Conservation (phyloP, 2,329 filamentous ascomycete species). For the Pyrenophora graminea region DNA sequence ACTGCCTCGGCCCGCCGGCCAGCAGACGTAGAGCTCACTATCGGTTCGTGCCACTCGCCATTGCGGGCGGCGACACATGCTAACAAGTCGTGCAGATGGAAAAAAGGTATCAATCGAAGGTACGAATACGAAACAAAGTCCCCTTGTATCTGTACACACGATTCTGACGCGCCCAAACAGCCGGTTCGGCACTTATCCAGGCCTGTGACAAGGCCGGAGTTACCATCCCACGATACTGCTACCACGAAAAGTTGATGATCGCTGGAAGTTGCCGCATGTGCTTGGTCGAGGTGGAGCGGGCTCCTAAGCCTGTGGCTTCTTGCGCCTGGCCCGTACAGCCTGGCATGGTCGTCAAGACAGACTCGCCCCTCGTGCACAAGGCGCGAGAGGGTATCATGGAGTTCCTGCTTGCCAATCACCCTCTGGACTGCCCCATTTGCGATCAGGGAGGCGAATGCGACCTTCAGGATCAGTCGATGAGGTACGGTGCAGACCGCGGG, state of each 20-base stretch:
- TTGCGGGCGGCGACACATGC: constrained; percentile 26
- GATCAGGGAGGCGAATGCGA: constrained; percentile 99
- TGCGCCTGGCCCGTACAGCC: constrained; percentile 99
- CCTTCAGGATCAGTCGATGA: constrained; percentile 98
- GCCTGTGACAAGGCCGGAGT: constrained; percentile 97
- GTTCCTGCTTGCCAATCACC: constrained; percentile 94
- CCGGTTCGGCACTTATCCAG: constrained; percentile 95
- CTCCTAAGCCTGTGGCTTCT: constrained; percentile 95
- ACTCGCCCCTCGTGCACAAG: constrained; percentile 95
- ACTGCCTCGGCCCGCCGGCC: constrained; percentile 75
- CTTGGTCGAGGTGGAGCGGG: constrained; percentile 94
- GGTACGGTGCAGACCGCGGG: constrained; percentile 93
- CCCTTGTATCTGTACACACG: constrained; percentile 18
- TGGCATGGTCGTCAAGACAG: constrained; percentile 98
- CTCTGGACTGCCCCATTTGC: constrained; percentile 94
- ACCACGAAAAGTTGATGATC: constrained; percentile 99
- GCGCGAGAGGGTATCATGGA: constrained; percentile 99
- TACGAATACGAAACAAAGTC: constrained; percentile 49
- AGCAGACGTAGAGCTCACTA: constrained; percentile 95
- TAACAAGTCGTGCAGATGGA: constrained; percentile 69
- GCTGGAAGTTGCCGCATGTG: constrained; percentile 99
- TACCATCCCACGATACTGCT: constrained; percentile 95
- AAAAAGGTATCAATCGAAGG: constrained; percentile 98
- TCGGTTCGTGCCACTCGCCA: constrained; percentile 66
- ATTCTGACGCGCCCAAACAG: constrained; percentile 57